phyloP scores from a whole-genome alignment of 257 asterid species.

The Rubia yunnanensis region DNA sequence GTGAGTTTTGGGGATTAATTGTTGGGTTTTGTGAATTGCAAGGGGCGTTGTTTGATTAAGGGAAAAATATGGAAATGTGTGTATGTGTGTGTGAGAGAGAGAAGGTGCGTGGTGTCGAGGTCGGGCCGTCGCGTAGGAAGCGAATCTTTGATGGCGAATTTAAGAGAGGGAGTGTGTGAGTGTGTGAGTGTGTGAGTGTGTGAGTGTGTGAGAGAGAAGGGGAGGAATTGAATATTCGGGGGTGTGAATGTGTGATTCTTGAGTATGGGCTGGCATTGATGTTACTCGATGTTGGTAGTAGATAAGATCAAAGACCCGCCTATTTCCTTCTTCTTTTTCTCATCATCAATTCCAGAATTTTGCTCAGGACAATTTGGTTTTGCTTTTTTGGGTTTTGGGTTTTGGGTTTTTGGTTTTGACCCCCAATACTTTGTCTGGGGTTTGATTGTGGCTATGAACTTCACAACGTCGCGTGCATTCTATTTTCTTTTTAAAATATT shows the following conservation, averaged over 20 bases:
- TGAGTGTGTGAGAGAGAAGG: constrained; percentile 14
- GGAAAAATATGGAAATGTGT: background rate
- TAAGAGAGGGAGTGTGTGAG: constrained; percentile 3
- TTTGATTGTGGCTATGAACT: background rate
- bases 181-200: constrained; percentile 13
- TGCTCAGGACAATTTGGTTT: background rate
- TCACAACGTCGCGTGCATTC: no score
- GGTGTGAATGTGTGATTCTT: constrained; percentile 26
- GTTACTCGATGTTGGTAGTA: constrained; percentile 2
- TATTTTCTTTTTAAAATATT: no score
- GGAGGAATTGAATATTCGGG: constrained; percentile 20
- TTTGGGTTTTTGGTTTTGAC: background rate
- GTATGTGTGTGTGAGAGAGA: constrained; percentile 7
- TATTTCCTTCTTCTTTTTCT: background rate
- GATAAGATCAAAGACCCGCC: constrained; percentile 25
- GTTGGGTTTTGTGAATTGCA: background rate
- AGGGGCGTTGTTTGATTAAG: background rate
- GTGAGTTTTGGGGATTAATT: background rate
- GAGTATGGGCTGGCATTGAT: constrained; percentile 21
- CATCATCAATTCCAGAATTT: background rate
- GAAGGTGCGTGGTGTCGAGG: constrained; percentile 45
- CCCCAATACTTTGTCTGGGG: background rate
- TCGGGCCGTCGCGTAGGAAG: constrained; percentile 80
- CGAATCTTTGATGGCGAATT: constrained; percentile 42
- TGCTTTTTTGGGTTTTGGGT: background rate